Percentiles rank a stretch among this genome's conserved stretches.
phyloP scores from a whole-genome alignment of 768 basidiomycete species.

The Polyporus arcularius region DNA sequence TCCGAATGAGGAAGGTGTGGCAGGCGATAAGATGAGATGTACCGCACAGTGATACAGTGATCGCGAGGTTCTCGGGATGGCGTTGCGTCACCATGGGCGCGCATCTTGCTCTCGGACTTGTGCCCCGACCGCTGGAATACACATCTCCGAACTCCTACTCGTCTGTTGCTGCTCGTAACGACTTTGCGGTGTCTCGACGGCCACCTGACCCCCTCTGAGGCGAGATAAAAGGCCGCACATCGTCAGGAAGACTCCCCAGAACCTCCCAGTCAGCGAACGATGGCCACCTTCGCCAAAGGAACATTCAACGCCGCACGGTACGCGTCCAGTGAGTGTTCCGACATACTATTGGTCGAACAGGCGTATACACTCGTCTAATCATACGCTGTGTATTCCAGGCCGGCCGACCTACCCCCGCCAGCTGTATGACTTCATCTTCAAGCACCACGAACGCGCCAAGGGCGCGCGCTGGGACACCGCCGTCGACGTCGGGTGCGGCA shows the following conservation, averaged over 20 bases:
- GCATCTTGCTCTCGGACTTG: background rate
- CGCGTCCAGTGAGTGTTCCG: constrained; percentile 35
- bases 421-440: constrained; percentile 63
- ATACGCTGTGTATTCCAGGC: constrained; percentile 11
- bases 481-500: constrained; percentile 82
- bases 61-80: background rate
- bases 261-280: constrained; percentile 27
- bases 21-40: background rate
- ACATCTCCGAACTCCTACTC: background rate
- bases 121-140: background rate
- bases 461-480: constrained; percentile 53
- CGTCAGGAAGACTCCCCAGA: background rate
- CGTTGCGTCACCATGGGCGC: background rate
- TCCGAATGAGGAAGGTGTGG: background rate
- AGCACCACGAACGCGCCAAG: constrained; percentile 48
- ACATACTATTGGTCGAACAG: background rate
- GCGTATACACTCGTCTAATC: background rate
- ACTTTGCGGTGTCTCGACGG: background rate
- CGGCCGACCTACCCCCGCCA: constrained; percentile 73
- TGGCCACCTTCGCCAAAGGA: constrained; percentile 77
- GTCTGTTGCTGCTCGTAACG: background rate
- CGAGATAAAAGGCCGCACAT: background rate
- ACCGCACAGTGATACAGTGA: background rate
- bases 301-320: constrained; percentile 71
- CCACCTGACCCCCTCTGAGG: background rate